Conservation (phyloP, 768 basidiomycete species). For the Candolleomyces aberdarensis region DNA sequence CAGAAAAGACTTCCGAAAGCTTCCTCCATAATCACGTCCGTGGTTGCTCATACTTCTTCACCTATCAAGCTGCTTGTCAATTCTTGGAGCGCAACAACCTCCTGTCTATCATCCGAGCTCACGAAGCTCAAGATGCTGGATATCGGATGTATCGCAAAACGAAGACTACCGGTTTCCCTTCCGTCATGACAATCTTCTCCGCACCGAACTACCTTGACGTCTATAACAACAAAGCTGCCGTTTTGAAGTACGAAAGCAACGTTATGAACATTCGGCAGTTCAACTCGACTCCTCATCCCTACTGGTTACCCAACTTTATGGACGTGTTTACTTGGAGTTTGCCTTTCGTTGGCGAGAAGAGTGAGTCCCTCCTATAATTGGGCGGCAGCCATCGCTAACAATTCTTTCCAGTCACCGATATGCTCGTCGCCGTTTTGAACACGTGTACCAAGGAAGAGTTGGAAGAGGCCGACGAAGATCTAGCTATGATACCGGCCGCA, state of each 20-base stretch:
- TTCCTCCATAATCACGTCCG: constrained; percentile 97
- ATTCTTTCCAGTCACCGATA: constrained; percentile 78
- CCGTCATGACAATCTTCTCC: constrained; percentile 99
- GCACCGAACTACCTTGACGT: constrained; percentile 98
- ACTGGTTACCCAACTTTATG: constrained; percentile 99
- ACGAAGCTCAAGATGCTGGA: constrained; percentile 98
- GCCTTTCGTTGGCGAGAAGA: constrained; percentile 98
- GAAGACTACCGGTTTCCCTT: constrained; percentile 96
- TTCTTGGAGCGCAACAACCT: constrained; percentile 98
- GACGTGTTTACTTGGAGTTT: constrained; percentile 99
- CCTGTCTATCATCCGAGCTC: constrained; percentile 94
- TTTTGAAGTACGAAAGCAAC: constrained; percentile 98
- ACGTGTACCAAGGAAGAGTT: constrained; percentile 97
- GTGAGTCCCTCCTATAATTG: constrained; percentile 39
- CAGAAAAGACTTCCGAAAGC: constrained; percentile 85
- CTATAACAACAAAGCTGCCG: constrained; percentile 98
- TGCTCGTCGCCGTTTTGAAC: constrained; percentile 95
- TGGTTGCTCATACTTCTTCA: constrained; percentile 90
- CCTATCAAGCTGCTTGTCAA: constrained; percentile 94
- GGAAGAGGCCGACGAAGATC: constrained; percentile 73
- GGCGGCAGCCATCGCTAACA: constrained; percentile 3
- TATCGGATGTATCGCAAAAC: constrained; percentile 99
- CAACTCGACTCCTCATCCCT: constrained; percentile 93
- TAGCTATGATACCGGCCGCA: constrained; percentile 36
- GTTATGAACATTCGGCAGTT: constrained; percentile 99